Base-by-base conservation (phyloP, 1,284 basidiomycete species). In the Tilletia setariae region DNA sequence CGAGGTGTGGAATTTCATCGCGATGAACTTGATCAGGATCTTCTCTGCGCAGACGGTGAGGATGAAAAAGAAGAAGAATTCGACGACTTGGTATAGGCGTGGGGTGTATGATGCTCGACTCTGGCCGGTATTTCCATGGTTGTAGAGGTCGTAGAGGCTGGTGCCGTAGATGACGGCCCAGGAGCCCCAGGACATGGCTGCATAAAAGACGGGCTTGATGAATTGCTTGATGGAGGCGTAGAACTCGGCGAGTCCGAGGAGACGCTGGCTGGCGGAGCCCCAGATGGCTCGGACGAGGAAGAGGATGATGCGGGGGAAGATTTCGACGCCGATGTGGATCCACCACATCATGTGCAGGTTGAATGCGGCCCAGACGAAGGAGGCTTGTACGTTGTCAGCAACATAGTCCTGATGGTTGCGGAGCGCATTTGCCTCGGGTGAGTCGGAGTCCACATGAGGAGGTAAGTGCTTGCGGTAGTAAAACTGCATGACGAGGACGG, bases 1-100 rank as follows among this genome's bases (percentile, higher is more conserved):
- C 8, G 87, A 89, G 59, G 85, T 86, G 79, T 92, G 91, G 83
- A 92, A 92, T 21, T 72, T 73, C 68, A 80, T 78, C 65, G 79
- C 76, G 40, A 80, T 79, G 63, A 71, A 69, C 73, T 75, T 76
- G 72, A 80, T 73, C 44, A 80, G 70, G 67, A 80, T 71, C 74
- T 80, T 78, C 59, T 79, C 76, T 35, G 63, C 74, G 49, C 72
- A 74, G 59, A 80, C 69, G 65, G 77, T 80, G 61, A 80, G 73
- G 16, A 72, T 74, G 65, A 80, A 68, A 69, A 80, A 80, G 70
- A 80, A 80, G 67, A 79, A 68, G 69, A 80, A 79, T 64, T 80
- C 66, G 66, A 80, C 73, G 61, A 80, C 76, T 72, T 81, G 76
- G 69, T 79, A 79, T 59, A 81, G 73, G 59, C 79, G 76, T 66